These are phyloP conservation scores for Cucumis variabilis DNA, from an alignment of 331 rosid genomes.

Conservation along the genomic window DNA sequence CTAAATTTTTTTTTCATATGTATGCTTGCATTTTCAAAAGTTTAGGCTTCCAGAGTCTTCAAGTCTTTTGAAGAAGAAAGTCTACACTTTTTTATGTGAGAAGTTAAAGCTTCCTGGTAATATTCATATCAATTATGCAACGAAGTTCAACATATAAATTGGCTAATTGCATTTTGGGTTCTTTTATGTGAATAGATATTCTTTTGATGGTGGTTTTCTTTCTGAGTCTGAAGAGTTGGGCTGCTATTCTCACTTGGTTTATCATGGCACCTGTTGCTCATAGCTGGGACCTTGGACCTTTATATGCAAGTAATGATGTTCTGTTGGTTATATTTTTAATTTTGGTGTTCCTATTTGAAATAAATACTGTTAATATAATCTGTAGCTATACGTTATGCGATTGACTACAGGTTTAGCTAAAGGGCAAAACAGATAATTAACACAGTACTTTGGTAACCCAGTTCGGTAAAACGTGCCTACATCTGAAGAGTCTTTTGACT, in stretches of 20 bases:
- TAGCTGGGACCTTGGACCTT: conserved; percentile 86
- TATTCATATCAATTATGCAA: conserved; percentile 30
- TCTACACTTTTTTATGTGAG: conserved; percentile 77
- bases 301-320: conserved; percentile 65
- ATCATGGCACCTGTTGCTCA: conserved; percentile 91
- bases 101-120: conserved; percentile 92
- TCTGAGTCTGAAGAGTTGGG: conserved; percentile 84
- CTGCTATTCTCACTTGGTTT: conserved; percentile 77
- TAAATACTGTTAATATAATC: no score
- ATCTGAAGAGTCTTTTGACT: no score
- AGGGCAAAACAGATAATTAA: no score
- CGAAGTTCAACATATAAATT: conserved; percentile 27
- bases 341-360: conserved; percentile 17
- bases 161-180: conserved; percentile 41
- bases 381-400: no score
- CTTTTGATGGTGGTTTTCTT: conserved; percentile 87
- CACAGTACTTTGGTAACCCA: no score
- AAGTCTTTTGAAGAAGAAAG: conserved; percentile 79
- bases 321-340: conserved; percentile 21
- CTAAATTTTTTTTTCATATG: conserved; percentile 30
- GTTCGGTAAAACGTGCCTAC: no score
- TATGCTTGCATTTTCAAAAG: conserved; percentile 57
- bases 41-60: conserved; percentile 89
- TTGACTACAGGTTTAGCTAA: no score
- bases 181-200: conserved; percentile 68